Percentiles rank a stretch among this genome's conserved stretches.
These are phyloP conservation scores for Byssochlamys sp. DNA, from an alignment of 2,329 filamentous ascomycete species.

Conservation along the genomic window DNA sequence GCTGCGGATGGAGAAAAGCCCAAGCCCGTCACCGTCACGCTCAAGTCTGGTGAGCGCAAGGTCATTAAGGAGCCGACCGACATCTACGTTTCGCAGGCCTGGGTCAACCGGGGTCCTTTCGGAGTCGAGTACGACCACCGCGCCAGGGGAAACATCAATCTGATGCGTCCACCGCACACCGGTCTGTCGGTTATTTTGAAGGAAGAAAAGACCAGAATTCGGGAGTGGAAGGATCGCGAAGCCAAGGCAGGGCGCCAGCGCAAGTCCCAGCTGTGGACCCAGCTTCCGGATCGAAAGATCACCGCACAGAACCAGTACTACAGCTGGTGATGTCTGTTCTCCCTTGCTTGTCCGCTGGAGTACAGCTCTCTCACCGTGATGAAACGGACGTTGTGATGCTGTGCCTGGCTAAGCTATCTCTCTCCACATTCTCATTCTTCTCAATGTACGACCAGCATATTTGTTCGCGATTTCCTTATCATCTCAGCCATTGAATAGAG, in stretches of 20 bases:
- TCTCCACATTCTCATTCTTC: neutral
- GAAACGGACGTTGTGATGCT: neutral
- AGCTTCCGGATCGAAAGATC: conserved; percentile 76
- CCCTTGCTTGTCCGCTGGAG: neutral
- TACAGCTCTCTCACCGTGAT: neutral
- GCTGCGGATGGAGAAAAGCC: conserved; percentile 14
- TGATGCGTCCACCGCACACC: conserved; percentile 62
- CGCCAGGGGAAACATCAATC: conserved; percentile 61
- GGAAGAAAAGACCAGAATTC: conserved; percentile 81
- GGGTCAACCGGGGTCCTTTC: conserved; percentile 70
- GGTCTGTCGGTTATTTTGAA: conserved; percentile 75
- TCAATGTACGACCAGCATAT: neutral
- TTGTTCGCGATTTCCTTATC: neutral
- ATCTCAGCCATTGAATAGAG: neutral
- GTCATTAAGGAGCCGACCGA: conserved; percentile 63
- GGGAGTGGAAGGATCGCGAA: conserved; percentile 67
- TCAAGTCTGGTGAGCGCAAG: conserved; percentile 65
- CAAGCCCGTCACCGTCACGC: conserved; percentile 52
- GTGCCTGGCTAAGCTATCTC: neutral
- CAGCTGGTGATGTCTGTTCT: conserved; percentile 57
- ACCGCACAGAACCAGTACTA: conserved; percentile 81
- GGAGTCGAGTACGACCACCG: conserved; percentile 58
- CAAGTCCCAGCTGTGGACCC: conserved; percentile 72
- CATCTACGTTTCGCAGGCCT: conserved; percentile 85
- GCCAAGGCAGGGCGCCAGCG: conserved; percentile 66